phyloP scores from a whole-genome alignment of 2,329 filamentous ascomycete genomes.

The Aspergillus ibericus region DNA sequence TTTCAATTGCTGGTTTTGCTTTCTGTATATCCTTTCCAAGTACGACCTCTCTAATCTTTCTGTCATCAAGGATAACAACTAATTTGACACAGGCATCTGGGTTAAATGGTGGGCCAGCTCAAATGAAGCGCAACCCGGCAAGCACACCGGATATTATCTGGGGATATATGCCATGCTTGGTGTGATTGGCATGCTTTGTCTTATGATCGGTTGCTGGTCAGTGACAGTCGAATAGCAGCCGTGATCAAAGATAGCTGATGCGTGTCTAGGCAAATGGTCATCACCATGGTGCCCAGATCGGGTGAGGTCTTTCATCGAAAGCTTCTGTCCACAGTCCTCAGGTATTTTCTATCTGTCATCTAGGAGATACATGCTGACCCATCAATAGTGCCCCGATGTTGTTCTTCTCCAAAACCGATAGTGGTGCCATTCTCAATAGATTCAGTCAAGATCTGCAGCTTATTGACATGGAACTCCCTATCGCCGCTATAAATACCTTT shows the following conservation, averaged over 20 bases:
- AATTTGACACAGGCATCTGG: slow-evolving; percentile 35
- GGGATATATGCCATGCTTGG: slow-evolving; percentile 44
- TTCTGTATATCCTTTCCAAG: slow-evolving; percentile 45
- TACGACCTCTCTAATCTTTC: slow-evolving; percentile 16
- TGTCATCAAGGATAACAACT: background rate
- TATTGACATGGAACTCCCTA: slow-evolving; percentile 47
- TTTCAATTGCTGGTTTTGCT: slow-evolving; percentile 40
- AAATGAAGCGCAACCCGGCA: slow-evolving; percentile 36
- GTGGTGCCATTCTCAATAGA: slow-evolving; percentile 43
- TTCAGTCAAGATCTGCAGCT: slow-evolving; percentile 49
- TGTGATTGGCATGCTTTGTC: slow-evolving; percentile 35
- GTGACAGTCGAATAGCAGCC: slow-evolving; percentile 5
- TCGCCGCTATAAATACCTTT: slow-evolving; percentile 43
- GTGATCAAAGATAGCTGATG: slow-evolving; percentile 1
- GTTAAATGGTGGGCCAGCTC: slow-evolving; percentile 44
- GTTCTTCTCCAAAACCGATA: slow-evolving; percentile 45
- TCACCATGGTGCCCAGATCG: slow-evolving; percentile 56
- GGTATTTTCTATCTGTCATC: slow-evolving; percentile 26
- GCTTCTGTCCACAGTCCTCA: slow-evolving; percentile 51
- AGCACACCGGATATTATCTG: slow-evolving; percentile 38
- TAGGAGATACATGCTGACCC: slow-evolving; percentile 21
- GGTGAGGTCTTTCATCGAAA: slow-evolving; percentile 51
- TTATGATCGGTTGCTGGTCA: slow-evolving; percentile 40
- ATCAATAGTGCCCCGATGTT: slow-evolving; percentile 39
- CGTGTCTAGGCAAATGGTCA: slow-evolving; percentile 47